These are phyloP conservation scores for Nidula microcarpa DNA, from an alignment of 768 basidiomycete species.

Conservation along the genomic window DNA sequence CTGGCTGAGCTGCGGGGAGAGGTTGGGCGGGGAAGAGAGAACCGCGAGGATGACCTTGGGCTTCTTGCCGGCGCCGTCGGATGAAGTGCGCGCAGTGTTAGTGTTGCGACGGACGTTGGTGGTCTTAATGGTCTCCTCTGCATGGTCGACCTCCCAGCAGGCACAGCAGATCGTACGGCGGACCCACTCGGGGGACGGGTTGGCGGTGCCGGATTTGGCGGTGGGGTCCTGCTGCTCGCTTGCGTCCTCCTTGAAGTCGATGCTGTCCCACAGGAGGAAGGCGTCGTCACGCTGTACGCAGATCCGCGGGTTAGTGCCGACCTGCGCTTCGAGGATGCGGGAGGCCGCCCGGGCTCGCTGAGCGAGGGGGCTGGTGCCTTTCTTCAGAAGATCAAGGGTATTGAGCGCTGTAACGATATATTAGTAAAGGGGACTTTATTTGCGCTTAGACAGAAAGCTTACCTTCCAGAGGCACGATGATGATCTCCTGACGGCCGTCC, in stretches of 20 bases:
- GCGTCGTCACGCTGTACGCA: slow-evolving; percentile 81
- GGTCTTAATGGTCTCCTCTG: slow-evolving; percentile 20
- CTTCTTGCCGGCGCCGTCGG: slow-evolving; percentile 7
- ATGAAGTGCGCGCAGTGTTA: background rate
- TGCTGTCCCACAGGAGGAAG: slow-evolving; percentile 78
- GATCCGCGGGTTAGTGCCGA: slow-evolving; percentile 78
- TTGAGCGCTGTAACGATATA: slow-evolving; percentile 61
- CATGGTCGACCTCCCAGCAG: slow-evolving; percentile 67
- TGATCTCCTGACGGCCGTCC: slow-evolving; percentile 70
- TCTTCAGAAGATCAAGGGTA: slow-evolving; percentile 90
- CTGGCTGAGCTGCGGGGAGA: slow-evolving; percentile 28
- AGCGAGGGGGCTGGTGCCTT: slow-evolving; percentile 75
- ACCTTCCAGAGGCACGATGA: slow-evolving; percentile 92
- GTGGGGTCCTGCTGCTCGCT: slow-evolving; percentile 7
- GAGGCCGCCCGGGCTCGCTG: slow-evolving; percentile 85
- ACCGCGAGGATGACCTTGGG: slow-evolving; percentile 66
- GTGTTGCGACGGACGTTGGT: background rate
- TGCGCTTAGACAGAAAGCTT: slow-evolving; percentile 12
- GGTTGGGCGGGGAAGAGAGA: slow-evolving; percentile 25
- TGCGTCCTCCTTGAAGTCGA: slow-evolving; percentile 43
- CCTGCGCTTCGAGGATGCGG: slow-evolving; percentile 83
- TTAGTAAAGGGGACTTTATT: background rate
- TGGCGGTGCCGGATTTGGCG: slow-evolving; percentile 16
- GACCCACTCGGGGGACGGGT: slow-evolving; percentile 75
- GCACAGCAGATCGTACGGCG: slow-evolving; percentile 82